Conservation (phyloP, 441 rosid species). For the Syzygium malaccense region DNA sequence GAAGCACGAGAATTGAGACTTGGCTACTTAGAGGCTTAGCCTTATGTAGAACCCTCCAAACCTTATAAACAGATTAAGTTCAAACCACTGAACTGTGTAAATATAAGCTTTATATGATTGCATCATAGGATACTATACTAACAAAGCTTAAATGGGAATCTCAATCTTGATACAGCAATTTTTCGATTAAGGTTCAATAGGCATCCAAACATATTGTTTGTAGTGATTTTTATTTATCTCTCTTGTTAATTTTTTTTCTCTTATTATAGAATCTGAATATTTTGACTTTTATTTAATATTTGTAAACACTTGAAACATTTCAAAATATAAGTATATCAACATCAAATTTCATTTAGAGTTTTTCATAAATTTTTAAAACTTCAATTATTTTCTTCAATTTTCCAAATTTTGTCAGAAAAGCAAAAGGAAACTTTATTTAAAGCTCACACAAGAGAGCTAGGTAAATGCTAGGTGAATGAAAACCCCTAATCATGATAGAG, state of each 20-base stretch:
- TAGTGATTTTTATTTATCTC: neutral
- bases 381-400: neutral
- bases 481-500: no score
- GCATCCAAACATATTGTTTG: neutral
- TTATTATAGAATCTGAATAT: neutral
- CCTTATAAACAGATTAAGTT: fast-evolving
- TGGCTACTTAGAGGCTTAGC: neutral
- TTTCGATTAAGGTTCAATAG: neutral
- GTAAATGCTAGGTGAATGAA: no score
- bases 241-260: neutral
- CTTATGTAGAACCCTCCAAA: neutral
- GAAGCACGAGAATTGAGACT: neutral
- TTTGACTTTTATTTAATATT: neutral
- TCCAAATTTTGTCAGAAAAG: neutral
- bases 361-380: neutral
- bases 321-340: neutral
- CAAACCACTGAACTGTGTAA: fast-evolving
- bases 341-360: neutral
- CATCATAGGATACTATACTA: neutral
- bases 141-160: neutral
- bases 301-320: neutral
- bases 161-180: neutral
- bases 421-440: neutral
- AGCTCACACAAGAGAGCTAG: neutral
- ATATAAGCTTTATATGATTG: neutral